phyloP scores from a whole-genome alignment of 371 early-diverging fungal genomes.

The Basidiobolus meristosporus region DNA sequence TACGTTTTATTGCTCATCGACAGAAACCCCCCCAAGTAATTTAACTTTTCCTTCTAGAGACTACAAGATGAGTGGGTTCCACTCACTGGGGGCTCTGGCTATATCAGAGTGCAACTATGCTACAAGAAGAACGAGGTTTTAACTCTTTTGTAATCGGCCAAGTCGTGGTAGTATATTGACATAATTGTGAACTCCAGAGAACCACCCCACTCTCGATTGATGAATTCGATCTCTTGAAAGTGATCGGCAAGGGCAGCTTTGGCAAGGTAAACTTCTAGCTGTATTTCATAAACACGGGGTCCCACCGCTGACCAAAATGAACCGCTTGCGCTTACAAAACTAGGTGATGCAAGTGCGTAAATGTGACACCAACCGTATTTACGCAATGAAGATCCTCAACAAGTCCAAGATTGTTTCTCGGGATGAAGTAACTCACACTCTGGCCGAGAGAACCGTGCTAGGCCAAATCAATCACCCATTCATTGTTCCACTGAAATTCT shows the following conservation, averaged over 20 bases:
- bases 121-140: conserved; percentile 41
- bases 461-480: conserved; percentile 73
- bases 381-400: conserved; percentile 92
- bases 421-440: conserved; percentile 70
- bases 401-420: conserved; percentile 89
- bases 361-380: conserved; percentile 81
- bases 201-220: conserved; percentile 57
- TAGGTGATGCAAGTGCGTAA: conserved; percentile 88
- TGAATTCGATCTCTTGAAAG: conserved; percentile 85
- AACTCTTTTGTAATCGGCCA: not conserved
- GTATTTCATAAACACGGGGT: not conserved
- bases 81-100: conserved; percentile 35
- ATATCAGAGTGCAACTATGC: conserved; percentile 41
- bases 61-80: conserved; percentile 33
- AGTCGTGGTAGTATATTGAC: no score
- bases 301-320: conserved; percentile 1
- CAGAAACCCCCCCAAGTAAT: not conserved
- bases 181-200: conserved; percentile 7
- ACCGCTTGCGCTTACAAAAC: no score
- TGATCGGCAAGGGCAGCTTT: conserved; percentile 91
- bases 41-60: conserved; percentile 5
- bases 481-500: conserved; percentile 70
- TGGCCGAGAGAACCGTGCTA: conserved; percentile 79
- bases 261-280: conserved; percentile 48
- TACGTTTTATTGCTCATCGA: conserved; percentile 3